Conservation (phyloP, 2,329 filamentous ascomycete species). For the Botrytis pseudocinerea region DNA sequence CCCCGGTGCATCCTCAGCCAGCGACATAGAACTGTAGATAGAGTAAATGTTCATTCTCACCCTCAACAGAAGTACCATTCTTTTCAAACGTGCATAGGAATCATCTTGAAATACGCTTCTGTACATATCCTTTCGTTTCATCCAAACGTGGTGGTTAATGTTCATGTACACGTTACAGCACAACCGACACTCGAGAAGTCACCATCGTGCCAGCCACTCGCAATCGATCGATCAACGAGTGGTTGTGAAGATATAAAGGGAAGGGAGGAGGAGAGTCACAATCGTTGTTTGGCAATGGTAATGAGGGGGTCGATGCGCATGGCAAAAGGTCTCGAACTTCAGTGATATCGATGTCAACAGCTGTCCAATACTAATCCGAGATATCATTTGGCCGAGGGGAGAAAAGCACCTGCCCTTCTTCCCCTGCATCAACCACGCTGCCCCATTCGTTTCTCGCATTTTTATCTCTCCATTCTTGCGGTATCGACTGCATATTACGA, state of each 20-base stretch:
- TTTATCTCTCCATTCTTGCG: background rate
- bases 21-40: background rate
- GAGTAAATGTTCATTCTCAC: background rate
- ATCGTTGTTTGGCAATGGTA: background rate
- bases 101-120: background rate
- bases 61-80: background rate
- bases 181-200: slow-evolving; percentile 5
- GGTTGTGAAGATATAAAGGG: background rate
- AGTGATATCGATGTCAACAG: background rate
- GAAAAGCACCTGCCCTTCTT: background rate
- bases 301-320: slow-evolving; percentile 16
- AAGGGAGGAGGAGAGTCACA: background rate
- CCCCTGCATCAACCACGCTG: slow-evolving; percentile 6
- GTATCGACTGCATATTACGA: slow-evolving; percentile 9
- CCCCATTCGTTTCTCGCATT: background rate
- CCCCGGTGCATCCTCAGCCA: background rate
- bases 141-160: slow-evolving; percentile 8
- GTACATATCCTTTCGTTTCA: background rate
- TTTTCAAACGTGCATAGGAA: background rate
- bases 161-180: slow-evolving; percentile 15
- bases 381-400: background rate
- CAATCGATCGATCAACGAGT: background rate
- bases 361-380: background rate
- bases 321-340: slow-evolving; percentile 2
- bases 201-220: background rate